Percentiles rank a stretch among this genome's conserved stretches.
These are phyloP conservation scores for Debaryomycetaceae sp. DNA, from an alignment of 1,139 yeast genomes.

Conservation along the genomic window DNA sequence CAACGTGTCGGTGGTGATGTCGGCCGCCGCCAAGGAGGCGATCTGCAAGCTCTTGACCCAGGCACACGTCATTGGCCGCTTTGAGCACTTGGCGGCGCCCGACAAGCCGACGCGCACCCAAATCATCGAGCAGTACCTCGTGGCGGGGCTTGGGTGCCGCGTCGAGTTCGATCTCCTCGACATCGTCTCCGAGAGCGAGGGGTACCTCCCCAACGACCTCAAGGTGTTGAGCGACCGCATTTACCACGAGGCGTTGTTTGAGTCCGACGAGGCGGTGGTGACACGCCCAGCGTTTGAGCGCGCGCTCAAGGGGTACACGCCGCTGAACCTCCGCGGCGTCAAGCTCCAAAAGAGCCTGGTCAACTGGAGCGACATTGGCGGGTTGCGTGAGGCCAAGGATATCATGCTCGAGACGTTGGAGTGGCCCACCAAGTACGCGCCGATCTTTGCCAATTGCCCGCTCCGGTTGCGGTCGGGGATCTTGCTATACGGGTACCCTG, in stretches of 20 bases:
- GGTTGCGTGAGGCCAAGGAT: constrained; percentile 70
- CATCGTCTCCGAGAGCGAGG: constrained; percentile 78
- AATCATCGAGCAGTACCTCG: constrained; percentile 47
- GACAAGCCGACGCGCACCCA: constrained; percentile 55
- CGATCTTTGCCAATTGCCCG: constrained; percentile 86
- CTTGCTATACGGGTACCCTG: constrained; percentile 90
- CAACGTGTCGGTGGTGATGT: constrained; percentile 49
- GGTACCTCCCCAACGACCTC: constrained; percentile 81
- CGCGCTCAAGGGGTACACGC: constrained; percentile 67
- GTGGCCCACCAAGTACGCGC: constrained; percentile 97
- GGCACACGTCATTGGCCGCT: constrained; percentile 68
- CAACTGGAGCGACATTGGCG: constrained; percentile 89
- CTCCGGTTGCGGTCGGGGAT: constrained; percentile 85
- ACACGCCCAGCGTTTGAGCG: constrained; percentile 39
- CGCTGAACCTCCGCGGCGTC: constrained; percentile 82
- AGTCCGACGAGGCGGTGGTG: constrained; percentile 11
- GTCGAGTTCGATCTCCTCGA: constrained; percentile 58
- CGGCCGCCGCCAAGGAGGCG: constrained; percentile 62
- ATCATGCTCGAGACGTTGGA: constrained; percentile 82
- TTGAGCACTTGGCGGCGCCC: constrained; percentile 63
- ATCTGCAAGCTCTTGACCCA: constrained; percentile 59
- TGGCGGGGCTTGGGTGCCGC: constrained; percentile 23
- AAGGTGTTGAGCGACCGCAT: constrained; percentile 70
- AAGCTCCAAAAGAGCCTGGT: constrained; percentile 74
- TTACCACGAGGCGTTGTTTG: constrained; percentile 58